A percentile compares a stretch with the other conserved stretches of the same genome.
These are phyloP conservation scores for Diplodia mutila DNA, from an alignment of 2,329 filamentous ascomycete species.

Conservation along the genomic window DNA sequence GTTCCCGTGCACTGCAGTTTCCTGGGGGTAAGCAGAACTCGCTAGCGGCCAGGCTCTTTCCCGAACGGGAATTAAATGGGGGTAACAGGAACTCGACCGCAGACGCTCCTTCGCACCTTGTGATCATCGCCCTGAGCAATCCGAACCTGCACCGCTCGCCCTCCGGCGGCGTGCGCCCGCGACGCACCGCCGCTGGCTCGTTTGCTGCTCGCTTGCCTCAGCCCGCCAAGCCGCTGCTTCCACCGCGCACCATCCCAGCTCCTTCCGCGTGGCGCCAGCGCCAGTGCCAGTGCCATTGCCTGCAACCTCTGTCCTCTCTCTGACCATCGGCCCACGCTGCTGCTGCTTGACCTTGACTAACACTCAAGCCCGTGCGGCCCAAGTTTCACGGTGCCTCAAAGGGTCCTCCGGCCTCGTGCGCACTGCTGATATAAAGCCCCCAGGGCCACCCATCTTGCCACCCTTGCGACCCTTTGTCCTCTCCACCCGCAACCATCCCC, in stretches of 20 bases:
- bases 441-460: conserved; percentile 6
- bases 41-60: conserved; percentile 24
- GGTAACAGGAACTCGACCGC: conserved; percentile 23
- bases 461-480: conserved; percentile 24
- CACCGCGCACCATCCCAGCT: conserved; percentile 3
- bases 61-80: conserved; percentile 24
- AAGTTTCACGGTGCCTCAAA: conserved; percentile 19
- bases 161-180: neutral
- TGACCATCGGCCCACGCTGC: conserved; percentile 3
- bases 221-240: neutral
- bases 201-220: neutral
- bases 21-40: conserved; percentile 23
- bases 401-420: conserved; percentile 11
- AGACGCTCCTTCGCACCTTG: conserved; percentile 22
- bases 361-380: neutral
- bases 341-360: conserved; percentile 16
- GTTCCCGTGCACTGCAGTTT: conserved; percentile 20
- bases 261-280: conserved; percentile 18
- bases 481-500: neutral
- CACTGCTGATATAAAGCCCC: conserved; percentile 24
- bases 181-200: neutral
- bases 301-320: neutral
- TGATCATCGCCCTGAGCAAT: conserved; percentile 8
- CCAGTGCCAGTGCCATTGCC: no score
- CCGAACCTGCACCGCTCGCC: neutral